Base-by-base conservation (phyloP, 2,329 filamentous ascomycete species). In the Botrytis hyacinthi region DNA sequence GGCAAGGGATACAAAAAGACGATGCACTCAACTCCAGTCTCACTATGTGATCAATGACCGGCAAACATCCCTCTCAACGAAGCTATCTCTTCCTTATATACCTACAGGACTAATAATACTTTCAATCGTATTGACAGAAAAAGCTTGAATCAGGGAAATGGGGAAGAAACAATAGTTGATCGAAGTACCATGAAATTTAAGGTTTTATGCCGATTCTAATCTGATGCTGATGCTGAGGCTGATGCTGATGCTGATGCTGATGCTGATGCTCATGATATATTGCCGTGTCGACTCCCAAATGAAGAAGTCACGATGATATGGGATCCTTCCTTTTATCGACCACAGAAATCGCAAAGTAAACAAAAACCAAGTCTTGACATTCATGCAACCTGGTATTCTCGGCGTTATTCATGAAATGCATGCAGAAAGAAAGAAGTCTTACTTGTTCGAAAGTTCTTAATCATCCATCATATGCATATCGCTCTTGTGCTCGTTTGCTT, bases 351-450 rank as follows among this genome's bases (percentile, higher is more conserved):
- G 18, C 46, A 42, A 54, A 40, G 65, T 40, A 68, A 57, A 68
- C 26, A 57, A 57, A 42, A 42, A 16, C 10, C 35, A 42, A 16
- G 18, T 57, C 26, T 57, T 57, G 32, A 10, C 16, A 68, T 42
- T 18, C 35, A 57, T 42, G 16, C 18, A 22, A 32, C 35, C 35
- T 40, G 57, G 35, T 32, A 16, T 44, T 54, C 37, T 69, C 66
- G 66, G 66, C 48, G 18, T n/a, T 59, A 69, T 69, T 57, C 48
- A 26, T 57, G 66, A 69, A 44, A 57, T 69, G 42, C n/a, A 57
- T 32, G 54, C 48, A 69, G 48, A 69, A 69, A 69, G 66, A 57
- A 69, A 57, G 66, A 69, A 59, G 66, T 59, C 66, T 69, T 57
- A 32, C 66, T 69, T 69, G 37, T n/a, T 44, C 40, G 7, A 32